Base-by-base conservation (phyloP, 768 basidiomycete species). In the Russula sp. region DNA sequence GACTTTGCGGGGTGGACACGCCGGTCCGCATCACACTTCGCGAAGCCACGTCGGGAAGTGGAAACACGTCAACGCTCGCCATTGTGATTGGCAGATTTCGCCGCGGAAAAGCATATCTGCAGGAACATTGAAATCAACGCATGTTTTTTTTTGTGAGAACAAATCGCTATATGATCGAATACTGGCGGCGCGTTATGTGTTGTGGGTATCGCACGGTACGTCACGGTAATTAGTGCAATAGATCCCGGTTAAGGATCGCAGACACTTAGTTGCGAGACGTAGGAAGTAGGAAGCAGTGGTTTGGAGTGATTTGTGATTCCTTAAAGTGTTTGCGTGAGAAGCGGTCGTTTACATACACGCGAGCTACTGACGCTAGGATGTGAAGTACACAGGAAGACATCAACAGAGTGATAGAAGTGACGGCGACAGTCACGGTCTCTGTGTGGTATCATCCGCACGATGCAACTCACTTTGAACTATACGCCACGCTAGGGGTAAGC, bases 391-490 rank as follows among this genome's bases (percentile, higher is more conserved):
- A 53, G 38, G 50, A 34, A 53, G 29, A 48, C 20, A 20, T 32
- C n/a, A 14, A 35, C 7, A 47, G 35, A 42, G 29, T 39, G 39
- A 50, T 18, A 48, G 36, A 58, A 53, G 50, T 10, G 36, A 48
- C 13, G 38, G 36, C 20, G 35, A 54, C 34, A 16, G 57, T 63
- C 51, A 63, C 20, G 52, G 32, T 34, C 41, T 20, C 16, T 58
- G 50, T 52, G 57, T 8, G 46, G 18, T 51, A 49, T 53, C 56
- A 53, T 48, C 56, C 7, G 43, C 22, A 11, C 20, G 51, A 2
- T 34, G 32, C 22, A 58, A 42, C 42, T 63, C 62, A n/a, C 41
- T 54, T 41, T 38, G 50, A 8, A 59, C 62, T 63, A 20, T n/a
- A 49, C 25, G 43, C n/a, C 38, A n/a, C 14, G 9, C 18, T 7